phyloP scores from a whole-genome alignment of 371 early-diverging fungal genomes.

The Rhizopus sp. region DNA sequence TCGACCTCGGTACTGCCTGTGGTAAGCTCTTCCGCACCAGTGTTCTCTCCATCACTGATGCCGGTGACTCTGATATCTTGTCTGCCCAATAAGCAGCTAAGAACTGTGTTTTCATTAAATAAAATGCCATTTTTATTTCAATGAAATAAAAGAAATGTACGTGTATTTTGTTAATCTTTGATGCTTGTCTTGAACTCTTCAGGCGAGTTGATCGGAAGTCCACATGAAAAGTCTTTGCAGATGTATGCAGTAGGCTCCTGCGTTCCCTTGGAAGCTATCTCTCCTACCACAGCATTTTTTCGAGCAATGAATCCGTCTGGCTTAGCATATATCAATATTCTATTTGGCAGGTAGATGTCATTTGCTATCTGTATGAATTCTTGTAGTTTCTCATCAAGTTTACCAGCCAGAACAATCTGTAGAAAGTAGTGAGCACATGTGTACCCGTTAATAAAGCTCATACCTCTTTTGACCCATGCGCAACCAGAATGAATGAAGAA shows the following conservation, averaged over 20 bases:
- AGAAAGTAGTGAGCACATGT: not conserved
- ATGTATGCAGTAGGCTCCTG: slow-evolving; percentile 30
- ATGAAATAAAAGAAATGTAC: no score
- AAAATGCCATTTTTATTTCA: no score
- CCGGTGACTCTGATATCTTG: slow-evolving; percentile 89
- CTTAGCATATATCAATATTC: slow-evolving; percentile 30
- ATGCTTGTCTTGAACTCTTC: slow-evolving; percentile 12
- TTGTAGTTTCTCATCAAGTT: slow-evolving; percentile 16
- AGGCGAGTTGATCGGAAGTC: slow-evolving; percentile 36
- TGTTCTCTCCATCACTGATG: slow-evolving; percentile 95
- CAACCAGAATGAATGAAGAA: slow-evolving; percentile 34
- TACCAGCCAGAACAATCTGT: slow-evolving; percentile 49
- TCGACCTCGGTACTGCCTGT: slow-evolving; percentile 98
- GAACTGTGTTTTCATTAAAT: no score
- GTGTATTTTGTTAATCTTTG: no score
- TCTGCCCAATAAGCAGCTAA: slow-evolving; percentile 35
- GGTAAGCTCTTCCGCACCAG: slow-evolving; percentile 96
- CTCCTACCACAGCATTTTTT: slow-evolving; percentile 28
- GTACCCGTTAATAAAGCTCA: not conserved
- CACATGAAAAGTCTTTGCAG: slow-evolving; percentile 55
- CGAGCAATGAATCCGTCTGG: slow-evolving; percentile 28
- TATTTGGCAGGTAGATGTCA: slow-evolving; percentile 40
- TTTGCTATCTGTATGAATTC: slow-evolving; percentile 25
- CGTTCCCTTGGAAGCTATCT: slow-evolving; percentile 17
- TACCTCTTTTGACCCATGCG: slow-evolving; percentile 50